Conservation (phyloP, 1,284 basidiomycete species). For the Cutaneotrichosporon sp. region DNA sequence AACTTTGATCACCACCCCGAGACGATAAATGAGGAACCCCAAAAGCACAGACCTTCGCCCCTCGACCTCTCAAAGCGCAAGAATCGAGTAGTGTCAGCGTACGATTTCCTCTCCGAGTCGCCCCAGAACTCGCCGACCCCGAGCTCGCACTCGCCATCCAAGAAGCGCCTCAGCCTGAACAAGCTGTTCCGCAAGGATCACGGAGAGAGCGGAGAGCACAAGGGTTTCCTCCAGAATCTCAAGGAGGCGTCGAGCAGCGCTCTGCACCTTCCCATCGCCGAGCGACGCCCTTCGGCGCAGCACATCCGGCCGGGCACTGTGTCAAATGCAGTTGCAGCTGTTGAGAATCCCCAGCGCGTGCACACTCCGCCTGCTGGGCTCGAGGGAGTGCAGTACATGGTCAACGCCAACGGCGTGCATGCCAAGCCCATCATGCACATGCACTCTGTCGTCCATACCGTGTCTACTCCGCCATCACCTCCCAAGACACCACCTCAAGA, state of each 20-base stretch:
- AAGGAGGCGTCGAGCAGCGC: background rate
- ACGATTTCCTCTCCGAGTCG: constrained; percentile 1
- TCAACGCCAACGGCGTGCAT: background rate
- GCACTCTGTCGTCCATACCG: background rate
- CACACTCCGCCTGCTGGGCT: no score
- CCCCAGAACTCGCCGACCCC: background rate
- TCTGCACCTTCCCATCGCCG: background rate
- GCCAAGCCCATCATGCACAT: background rate
- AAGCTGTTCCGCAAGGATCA: background rate
- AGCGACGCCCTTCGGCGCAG: background rate
- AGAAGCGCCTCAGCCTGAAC: background rate
- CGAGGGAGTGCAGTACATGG: background rate
- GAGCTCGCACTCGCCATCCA: background rate
- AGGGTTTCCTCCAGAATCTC: background rate
- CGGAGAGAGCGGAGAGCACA: background rate
- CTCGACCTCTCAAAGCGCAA: background rate
- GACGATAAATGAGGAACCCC: background rate
- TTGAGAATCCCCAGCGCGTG: background rate
- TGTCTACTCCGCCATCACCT: background rate
- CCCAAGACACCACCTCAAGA: background rate
- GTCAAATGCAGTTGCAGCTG: background rate
- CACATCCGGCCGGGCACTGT: background rate
- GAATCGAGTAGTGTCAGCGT: background rate
- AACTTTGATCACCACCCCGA: background rate
- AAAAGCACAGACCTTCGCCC: no score